A percentile compares a stretch with the other conserved stretches of the same genome.
phyloP scores from a whole-genome alignment of 2,329 filamentous ascomycete species.

The Fusarium sp. region DNA sequence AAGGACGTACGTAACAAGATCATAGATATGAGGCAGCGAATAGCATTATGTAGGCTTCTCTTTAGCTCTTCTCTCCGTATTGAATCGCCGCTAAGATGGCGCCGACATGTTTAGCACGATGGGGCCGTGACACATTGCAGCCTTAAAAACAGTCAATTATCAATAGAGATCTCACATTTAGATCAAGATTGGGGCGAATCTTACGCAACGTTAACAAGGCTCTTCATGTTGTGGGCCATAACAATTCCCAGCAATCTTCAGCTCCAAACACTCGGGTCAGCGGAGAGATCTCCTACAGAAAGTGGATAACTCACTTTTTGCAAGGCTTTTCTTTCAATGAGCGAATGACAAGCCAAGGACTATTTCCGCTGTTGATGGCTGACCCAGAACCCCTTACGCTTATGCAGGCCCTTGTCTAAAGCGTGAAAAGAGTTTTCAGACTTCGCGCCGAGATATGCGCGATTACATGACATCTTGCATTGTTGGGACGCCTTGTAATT shows the following conservation, averaged over 20 bases:
- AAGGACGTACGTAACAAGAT: too few relatives aligned
- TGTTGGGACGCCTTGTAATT: conserved; percentile 2
- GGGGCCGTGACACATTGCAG: too few relatives aligned
- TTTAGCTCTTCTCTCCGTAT: not conserved
- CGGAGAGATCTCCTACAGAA: not conserved
- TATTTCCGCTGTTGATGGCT: not conserved
- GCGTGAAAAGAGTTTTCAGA: not conserved
- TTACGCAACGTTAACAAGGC: too few relatives aligned
- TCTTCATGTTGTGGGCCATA: not conserved
- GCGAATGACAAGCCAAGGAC: not conserved
- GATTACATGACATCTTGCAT: not conserved
- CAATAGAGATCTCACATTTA: not conserved
- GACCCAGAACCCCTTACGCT: not conserved
- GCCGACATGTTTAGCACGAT: not conserved
- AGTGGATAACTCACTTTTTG: not conserved
- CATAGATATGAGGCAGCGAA: too few relatives aligned
- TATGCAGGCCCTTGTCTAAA: not conserved
- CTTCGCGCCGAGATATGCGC: not conserved
- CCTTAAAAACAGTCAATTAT: too few relatives aligned
- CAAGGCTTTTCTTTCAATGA: not conserved
- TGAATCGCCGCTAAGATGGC: not conserved
- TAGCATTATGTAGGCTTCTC: too few relatives aligned
- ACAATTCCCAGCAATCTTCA: not conserved
- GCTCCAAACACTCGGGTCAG: not conserved
- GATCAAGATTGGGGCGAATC: not conserved